Conservation (phyloP, 2,329 filamentous ascomycete species). For the Cadophora sp. region DNA sequence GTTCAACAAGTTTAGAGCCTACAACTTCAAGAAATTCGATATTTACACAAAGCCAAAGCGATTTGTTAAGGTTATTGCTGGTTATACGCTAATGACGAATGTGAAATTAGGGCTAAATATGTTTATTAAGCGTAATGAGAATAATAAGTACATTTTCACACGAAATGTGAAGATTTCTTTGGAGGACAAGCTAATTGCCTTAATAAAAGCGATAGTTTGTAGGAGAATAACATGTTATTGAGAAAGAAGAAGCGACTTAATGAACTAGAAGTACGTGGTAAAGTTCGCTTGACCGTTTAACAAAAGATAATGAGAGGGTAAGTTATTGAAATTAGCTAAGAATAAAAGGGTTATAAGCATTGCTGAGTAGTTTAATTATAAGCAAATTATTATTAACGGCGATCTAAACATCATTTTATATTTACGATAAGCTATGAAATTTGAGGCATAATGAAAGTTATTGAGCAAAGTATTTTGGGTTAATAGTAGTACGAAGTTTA, state of each 20-base stretch:
- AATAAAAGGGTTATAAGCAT: constrained; percentile 42
- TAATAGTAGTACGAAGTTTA: constrained; percentile 31
- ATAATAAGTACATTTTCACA: neutral
- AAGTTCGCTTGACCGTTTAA: constrained; percentile 46
- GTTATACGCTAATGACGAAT: neutral
- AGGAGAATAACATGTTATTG: constrained; percentile 30
- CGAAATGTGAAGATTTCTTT: neutral
- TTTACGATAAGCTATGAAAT: constrained; percentile 39
- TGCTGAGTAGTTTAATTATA: constrained; percentile 40
- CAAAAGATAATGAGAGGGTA: constrained; percentile 40
- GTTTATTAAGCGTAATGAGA: neutral
- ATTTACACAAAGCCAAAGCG: constrained; percentile 31
- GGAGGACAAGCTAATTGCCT: constrained; percentile 27
- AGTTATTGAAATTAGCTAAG: constrained; percentile 40
- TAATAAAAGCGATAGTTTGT: constrained; percentile 1
- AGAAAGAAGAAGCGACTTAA: constrained; percentile 31
- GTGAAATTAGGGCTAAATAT: neutral
- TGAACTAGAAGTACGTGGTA: constrained; percentile 39
- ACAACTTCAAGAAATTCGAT: constrained; percentile 44
- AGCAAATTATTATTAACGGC: constrained; percentile 38
- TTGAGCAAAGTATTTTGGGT: constrained; percentile 37
- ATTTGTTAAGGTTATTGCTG: neutral
- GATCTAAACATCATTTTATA: constrained; percentile 38
- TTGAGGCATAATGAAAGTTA: constrained; percentile 33
- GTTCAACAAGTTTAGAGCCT: constrained; percentile 46